Conservation (phyloP, 2,329 filamentous ascomycete species). For the Colletotrichum sp. region DNA sequence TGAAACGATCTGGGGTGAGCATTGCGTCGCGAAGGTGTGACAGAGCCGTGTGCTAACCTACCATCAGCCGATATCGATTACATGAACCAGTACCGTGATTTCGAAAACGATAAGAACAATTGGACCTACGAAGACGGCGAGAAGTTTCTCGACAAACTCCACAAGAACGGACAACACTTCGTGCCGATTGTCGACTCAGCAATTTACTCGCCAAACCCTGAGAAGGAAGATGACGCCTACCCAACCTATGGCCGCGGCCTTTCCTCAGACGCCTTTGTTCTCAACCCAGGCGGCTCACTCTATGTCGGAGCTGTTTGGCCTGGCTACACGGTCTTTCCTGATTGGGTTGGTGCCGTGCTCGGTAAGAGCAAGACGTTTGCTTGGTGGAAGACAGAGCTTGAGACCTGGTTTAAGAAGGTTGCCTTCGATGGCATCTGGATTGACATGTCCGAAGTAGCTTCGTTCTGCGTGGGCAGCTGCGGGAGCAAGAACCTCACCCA, state of each 20-base stretch:
- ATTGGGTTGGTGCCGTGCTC: conserved; percentile 68
- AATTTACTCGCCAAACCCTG: conserved; percentile 72
- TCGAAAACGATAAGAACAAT: conserved; percentile 64
- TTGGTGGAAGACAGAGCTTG: conserved; percentile 73
- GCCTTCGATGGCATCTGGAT: conserved; percentile 61
- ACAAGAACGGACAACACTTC: conserved; percentile 69
- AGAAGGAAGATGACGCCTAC: conserved; percentile 63
- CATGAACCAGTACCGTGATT: conserved; percentile 67
- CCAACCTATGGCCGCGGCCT: conserved; percentile 66
- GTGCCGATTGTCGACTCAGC: conserved; percentile 78
- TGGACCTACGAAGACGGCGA: conserved; percentile 63
- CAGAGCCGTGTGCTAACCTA: not conserved
- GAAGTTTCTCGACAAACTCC: conserved; percentile 65
- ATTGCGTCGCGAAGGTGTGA: too few species aligned
- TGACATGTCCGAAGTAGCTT: conserved; percentile 64
- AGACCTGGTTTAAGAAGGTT: conserved; percentile 56
- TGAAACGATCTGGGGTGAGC: conserved; percentile 70
- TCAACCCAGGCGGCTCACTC: conserved; percentile 61
- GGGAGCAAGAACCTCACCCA: conserved; percentile 65
- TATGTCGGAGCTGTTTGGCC: conserved; percentile 75
- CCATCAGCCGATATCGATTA: conserved; percentile 72
- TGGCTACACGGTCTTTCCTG: conserved; percentile 72
- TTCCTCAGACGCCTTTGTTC: conserved; percentile 56
- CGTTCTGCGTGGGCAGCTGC: conserved; percentile 75
- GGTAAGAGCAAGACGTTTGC: conserved; percentile 66